Percentiles rank a stretch among this genome's conserved stretches.
Conservation (phyloP, 805 yeast species). For the Lachancea dasiensis region DNA sequence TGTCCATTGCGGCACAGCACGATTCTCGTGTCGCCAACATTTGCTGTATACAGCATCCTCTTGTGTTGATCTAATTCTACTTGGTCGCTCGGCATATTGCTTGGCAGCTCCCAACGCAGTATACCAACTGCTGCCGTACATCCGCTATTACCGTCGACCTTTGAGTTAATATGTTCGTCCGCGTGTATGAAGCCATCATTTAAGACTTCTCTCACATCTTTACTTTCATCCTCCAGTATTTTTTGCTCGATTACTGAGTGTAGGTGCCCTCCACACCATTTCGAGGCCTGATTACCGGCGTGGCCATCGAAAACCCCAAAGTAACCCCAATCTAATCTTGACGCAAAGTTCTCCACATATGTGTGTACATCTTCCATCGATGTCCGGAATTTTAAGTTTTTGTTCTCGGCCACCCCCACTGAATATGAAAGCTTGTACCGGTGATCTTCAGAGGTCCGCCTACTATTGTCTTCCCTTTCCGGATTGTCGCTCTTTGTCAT, state of each 20-base stretch:
- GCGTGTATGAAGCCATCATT: constrained; percentile 68
- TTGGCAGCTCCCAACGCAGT: constrained; percentile 69
- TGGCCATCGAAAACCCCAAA: constrained; percentile 97
- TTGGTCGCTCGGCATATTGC: constrained; percentile 16
- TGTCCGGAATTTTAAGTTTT: constrained; percentile 70
- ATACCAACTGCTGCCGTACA: constrained; percentile 95
- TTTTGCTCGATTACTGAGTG: constrained; percentile 63
- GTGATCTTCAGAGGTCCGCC: constrained; percentile 1
- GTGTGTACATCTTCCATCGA: constrained; percentile 97
- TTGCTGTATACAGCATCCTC: constrained; percentile 84
- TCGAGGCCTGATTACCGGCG: constrained; percentile 88
- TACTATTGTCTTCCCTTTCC: not conserved
- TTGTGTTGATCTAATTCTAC: constrained; percentile 40
- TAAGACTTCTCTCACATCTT: constrained; percentile 59
- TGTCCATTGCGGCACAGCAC: constrained; percentile 69
- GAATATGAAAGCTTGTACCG: constrained; percentile 53
- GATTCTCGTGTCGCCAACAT: constrained; percentile 89
- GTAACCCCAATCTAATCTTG: constrained; percentile 85
- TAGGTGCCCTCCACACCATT: constrained; percentile 88
- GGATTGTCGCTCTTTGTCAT: constrained; percentile 6
- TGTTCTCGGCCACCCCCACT: constrained; percentile 91
- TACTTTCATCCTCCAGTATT: constrained; percentile 42
- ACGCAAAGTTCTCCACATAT: constrained; percentile 88
- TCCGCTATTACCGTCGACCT: constrained; percentile 71
- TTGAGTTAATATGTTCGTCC: constrained; percentile 58